Base-by-base conservation (phyloP, 2,329 filamentous ascomycete genomes). In the Cladosporium sp. region DNA sequence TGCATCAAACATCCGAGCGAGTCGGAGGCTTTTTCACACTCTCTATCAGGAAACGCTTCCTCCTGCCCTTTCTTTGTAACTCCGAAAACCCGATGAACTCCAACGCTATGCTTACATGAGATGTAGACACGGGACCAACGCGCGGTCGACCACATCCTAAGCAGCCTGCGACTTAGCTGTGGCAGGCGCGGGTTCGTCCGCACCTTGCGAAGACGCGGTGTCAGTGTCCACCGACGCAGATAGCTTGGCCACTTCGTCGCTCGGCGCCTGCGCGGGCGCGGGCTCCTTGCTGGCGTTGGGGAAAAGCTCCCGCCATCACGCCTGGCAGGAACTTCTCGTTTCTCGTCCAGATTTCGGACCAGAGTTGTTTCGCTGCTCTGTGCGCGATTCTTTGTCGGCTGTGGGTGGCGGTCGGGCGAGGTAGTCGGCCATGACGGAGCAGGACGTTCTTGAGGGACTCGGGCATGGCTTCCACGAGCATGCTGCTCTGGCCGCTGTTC, bases 371-470 rank as follows among this genome's bases (percentile, higher is more conserved):
- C 57, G 77, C 56, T 71, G 66, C 9, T 70, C 70, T 28, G 70
- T 69, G 57, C 58, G 59, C 46, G 77, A 70, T 7, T 67, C 65
- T 18, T 32, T 13, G 33, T 33, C 10, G 53, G 43, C 16, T 53
- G 44, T 7, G 62, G 56, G 8, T 7, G 46, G 48, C 9, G 88
- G 88, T 1, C 87, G 80, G 0, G 89, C 84, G 4, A 98, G 80
- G 63, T 88, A 91, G 34, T 87, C 91, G 5, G 87, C 84, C 90
- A 98, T 95, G 63, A 98, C 93, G 9, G 16, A 98, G 78, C 19
- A 97, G 76, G 49, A 97, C 90, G 60, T 98, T 98, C 73, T 98
- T 98, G 54, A 98, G 75, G 59, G 89, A 93, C 70, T 98, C 93
- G 0, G 89, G 87, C 2, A 97, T 90, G 10, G 93, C 92, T 74